These are phyloP conservation scores for Nosema muscidifuracis DNA, from an alignment of 371 early-diverging fungal genomes.

Conservation along the genomic window DNA sequence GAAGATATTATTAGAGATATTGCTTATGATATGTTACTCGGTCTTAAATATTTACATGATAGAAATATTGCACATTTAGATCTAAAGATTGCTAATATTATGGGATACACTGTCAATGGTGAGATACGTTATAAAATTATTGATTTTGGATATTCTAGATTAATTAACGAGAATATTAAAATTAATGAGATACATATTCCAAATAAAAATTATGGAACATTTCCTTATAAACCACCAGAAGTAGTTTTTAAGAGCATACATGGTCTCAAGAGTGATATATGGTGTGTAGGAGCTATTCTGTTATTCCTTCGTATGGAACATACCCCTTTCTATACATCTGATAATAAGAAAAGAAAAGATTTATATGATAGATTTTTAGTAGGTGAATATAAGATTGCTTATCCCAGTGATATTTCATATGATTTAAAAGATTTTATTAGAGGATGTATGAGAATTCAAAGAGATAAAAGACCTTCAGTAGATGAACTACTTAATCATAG, in stretches of 20 bases:
- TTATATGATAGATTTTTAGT: slow-evolving; percentile 52
- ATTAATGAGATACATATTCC: slow-evolving; percentile 47
- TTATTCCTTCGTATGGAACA: slow-evolving; percentile 52
- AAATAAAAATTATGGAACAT: slow-evolving; percentile 63
- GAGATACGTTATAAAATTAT: slow-evolving; percentile 60
- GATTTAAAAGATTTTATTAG: slow-evolving; percentile 58
- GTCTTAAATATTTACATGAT: slow-evolving; percentile 58
- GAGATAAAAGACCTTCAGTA: slow-evolving; percentile 54
- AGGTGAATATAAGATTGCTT: slow-evolving; percentile 39
- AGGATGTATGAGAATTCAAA: slow-evolving; percentile 51
- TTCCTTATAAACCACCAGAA: slow-evolving; percentile 64
- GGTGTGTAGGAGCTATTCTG: slow-evolving; percentile 60
- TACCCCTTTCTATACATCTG: slow-evolving; percentile 54
- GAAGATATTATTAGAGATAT: slow-evolving; percentile 60
- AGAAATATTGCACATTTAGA: slow-evolving; percentile 62
- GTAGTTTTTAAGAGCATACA: slow-evolving; percentile 57
- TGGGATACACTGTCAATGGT: slow-evolving; percentile 51
- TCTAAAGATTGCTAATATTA: slow-evolving; percentile 63
- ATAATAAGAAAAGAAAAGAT: slow-evolving; percentile 43
- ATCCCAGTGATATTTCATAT: slow-evolving; percentile 41
- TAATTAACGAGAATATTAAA: no score
- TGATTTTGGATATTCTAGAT: slow-evolving; percentile 62
- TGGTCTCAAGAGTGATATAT: slow-evolving; percentile 61
- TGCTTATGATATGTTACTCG: slow-evolving; percentile 51
- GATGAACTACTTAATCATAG: slow-evolving; percentile 57